Base-by-base conservation (phyloP, 805 yeast genomes). In the Teunomyces kruisii region DNA sequence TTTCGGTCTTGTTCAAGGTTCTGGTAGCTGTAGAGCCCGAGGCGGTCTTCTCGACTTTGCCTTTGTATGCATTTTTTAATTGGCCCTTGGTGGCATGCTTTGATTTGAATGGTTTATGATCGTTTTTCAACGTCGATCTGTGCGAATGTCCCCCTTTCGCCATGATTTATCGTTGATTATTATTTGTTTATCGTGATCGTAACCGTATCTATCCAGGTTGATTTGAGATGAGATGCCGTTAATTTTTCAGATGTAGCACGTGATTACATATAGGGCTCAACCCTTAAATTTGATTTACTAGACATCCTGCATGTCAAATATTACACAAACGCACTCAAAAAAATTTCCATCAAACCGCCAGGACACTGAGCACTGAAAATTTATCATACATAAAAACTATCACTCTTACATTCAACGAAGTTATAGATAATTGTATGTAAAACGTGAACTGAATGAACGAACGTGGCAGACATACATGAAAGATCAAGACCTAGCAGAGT, bases 51-150 rank as follows among this genome's bases (percentile, higher is more conserved):
- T 91, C 98, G 29, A 92, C 88, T 64, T 89, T 91, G 49, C 98
- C 98, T 59, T 86, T 91, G 56, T 72, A 73, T 47, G 80, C 74
- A 52, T 88, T 87, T 61, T 90, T 95, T 57, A 92, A 65, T 29
- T 90, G 80, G 48, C 96, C 86, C 61, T 94, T 94, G 10, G 96
- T 80, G 15, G 96, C 80, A 72, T 94, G 99, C 61, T 84, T 86
- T 2, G 96, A 80, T 63, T 94, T 95, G 76, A 89, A 95, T 8
- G 91, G 78, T 70, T 94, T 94, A 58, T 92, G 96, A 39, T 83
- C 83, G 59, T 83, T 84, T 66, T 89, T 92, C 37, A 88, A 69
- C 3, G 96, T 81, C 9, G 92, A 76, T 62, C 98, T 79, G 63
- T 94, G 98, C 6, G 89, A 80, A 64, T 84, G 86, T 27, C 71